Evolutionary conservation across 23 red algal species (phyloP), one percentile per base, ranked within the genome.

Genomic region (Gracilaria gracilis): DNA sequence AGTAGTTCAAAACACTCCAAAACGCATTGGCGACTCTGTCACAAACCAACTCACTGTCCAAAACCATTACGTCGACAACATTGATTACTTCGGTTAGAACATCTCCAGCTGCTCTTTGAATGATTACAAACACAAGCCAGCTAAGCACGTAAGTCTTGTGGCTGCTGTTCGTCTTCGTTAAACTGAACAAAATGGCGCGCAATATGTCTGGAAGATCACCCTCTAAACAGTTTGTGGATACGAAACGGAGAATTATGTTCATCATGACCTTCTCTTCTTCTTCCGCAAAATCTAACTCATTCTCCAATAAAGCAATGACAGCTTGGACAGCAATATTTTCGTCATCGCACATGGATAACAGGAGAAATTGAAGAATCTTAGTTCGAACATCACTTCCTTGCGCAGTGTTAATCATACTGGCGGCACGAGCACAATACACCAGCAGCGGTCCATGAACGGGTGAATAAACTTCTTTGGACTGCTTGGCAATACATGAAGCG

Each of bases 91-190:
- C 54, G 38, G 16, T 37, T 1, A 77, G 72, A 27, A 51, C 46
- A 50, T 48, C 72, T 77, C 72, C 46, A 33, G 72, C 14, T 25
- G 72, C 38, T 50, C 72, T 77, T 50, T 50, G 72, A 50, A 77
- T 77, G 46, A 46, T 77, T 8, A 51, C 72, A 77, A 77, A 77
- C 11, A 77, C 72, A 77, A 77, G 72, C 72, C 72, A 77, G 72
- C 72, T 77, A 7, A 50, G 25, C n/a, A 77, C 72, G 15, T 77
- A 31, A 25, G 72, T 20, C 25, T 77, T 77, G 27, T 77, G 72
- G 25, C 13, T 77, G 46, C 72, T 77, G 42, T 51, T 77, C 29
- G 72, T 77, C 36, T 77, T 48, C 1, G 40, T 77, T 20, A 77
- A 37, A 77, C 72, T 49, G 72, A 49, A 77, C 46, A 77, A 50